These are phyloP conservation scores for Macrotyloma uniflorum DNA, from an alignment of 306 rosid genomes.

Conservation along the genomic window DNA sequence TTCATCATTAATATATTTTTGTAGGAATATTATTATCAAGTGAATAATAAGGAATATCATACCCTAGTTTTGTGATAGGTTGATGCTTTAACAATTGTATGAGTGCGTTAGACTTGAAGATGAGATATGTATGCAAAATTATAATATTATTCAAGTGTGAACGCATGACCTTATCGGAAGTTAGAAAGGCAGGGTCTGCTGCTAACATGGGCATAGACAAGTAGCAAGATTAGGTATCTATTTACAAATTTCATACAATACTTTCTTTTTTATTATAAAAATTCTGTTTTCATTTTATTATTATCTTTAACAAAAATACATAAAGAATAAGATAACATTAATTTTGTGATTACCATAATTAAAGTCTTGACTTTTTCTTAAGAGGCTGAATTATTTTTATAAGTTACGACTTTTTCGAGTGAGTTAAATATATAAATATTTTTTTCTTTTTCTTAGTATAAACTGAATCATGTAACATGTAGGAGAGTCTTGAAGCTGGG, in stretches of 20 bases:
- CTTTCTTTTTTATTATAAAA: neutral
- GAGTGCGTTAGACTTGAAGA: neutral
- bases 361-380: neutral
- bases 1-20: neutral
- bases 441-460: neutral
- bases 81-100: slow-evolving; percentile 27
- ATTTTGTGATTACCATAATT: neutral
- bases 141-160: neutral
- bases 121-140: neutral
- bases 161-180: neutral
- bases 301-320: neutral
- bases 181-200: neutral
- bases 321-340: neutral
- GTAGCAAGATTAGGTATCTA: neutral
- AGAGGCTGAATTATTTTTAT: neutral
- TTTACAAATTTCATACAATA: neutral
- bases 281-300: neutral
- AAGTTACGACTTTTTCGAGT: too few species aligned
- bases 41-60: neutral
- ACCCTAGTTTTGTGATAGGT: slow-evolving; percentile 22
- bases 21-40: slow-evolving; percentile 27
- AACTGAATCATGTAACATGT: neutral
- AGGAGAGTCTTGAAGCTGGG: neutral
- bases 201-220: slow-evolving; percentile 3
- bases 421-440: too few species aligned